Evolutionary conservation across 1,284 basidiomycete genomes (phyloP), one percentile per base, ranked within the genome.

Genomic region (Heliocybe sulcata): DNA sequence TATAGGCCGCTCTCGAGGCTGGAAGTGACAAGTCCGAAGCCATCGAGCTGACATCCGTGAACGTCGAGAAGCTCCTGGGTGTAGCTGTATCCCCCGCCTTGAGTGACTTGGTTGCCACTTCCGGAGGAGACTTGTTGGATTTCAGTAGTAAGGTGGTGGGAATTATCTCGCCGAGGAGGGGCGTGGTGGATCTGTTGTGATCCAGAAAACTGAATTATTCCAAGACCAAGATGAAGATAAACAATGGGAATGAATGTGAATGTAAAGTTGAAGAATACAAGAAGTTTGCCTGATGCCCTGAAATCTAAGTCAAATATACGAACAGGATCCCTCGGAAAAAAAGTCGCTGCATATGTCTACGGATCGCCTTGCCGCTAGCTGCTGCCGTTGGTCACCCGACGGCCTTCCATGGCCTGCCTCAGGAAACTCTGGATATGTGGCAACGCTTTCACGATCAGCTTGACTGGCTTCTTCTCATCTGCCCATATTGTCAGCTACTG

Each of bases 61-160:
- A 84, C 60, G 65, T 90, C 2, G 84, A 87, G 60, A 75, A 76
- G 51, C 68, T 92, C 35, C 70, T 90, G 25, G 85, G 82, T 2
- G 64, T 87, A 8, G 70, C 74, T 29, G 33, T 69, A 0, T 56
- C 65, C n/a, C 65, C 66, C 0, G 64, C 64, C 9, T 63, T 68
- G 20, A 63, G 62, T 14, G 83, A 89, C 60, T 76, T 87, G 58
- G 89, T 92, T 19, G 85, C 83, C 8, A 86, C 80, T 61, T 77
- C 80, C 49, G 79, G 79, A 33, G 81, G 84, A 26, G 76, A 76
- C 31, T 69, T 81, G 51, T 80, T 87, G 27, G 77, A 79, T 56
- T 79, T 82, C 54, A 73, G 77, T 31, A 78, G 82, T 27, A 86
- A 85, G 65, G 80, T 85, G 2, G 70, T 80, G 1, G 83, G 78